These are phyloP conservation scores for Eucalyptus pumila DNA, from an alignment of 345 rosid species.

Conservation along the genomic window DNA sequence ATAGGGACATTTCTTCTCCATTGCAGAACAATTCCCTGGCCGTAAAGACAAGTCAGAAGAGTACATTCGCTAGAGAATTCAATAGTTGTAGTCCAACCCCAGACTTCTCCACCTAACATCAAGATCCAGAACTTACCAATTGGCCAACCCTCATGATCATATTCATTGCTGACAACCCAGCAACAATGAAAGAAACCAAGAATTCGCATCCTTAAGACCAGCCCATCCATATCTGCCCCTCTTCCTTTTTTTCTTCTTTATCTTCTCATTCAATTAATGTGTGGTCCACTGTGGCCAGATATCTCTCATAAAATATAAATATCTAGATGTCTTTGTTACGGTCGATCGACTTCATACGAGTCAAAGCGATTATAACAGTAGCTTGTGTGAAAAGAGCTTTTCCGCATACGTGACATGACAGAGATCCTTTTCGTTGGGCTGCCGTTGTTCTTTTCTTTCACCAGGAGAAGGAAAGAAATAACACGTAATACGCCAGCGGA, in stretches of 20 bases:
- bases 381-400: background rate
- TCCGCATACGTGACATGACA: background rate
- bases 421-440: background rate
- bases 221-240: background rate
- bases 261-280: background rate
- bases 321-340: background rate
- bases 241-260: background rate
- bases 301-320: background rate
- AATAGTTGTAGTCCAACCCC: background rate
- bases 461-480: background rate
- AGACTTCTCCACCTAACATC: background rate
- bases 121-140: background rate
- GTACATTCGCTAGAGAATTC: background rate
- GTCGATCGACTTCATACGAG: background rate
- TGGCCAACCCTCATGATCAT: background rate
- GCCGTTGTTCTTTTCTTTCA: background rate
- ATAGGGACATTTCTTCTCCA: background rate
- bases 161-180: background rate
- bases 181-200: background rate
- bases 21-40: background rate
- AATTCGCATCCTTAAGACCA: background rate
- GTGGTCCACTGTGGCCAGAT: background rate
- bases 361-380: background rate
- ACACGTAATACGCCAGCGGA: background rate
- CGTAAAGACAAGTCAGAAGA: background rate